Percentiles rank a stretch among this genome's conserved stretches.
Conservation (phyloP, 176 grass and related monocot genomes). For the Poa annua region DNA sequence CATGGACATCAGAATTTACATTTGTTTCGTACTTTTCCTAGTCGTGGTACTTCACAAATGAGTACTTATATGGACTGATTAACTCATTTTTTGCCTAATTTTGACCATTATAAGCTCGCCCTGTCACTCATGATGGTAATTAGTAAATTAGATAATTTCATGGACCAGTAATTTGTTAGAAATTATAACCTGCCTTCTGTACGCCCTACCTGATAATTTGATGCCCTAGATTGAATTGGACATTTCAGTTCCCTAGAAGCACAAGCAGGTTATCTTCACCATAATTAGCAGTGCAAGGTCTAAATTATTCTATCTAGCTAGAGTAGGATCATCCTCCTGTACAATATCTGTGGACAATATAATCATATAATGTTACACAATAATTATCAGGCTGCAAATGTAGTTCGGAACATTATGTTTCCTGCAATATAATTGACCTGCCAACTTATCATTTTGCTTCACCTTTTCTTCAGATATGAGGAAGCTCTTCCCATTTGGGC, state of each 20-base stretch:
- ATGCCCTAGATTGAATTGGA: conserved; percentile 17
- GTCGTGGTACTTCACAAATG: not conserved
- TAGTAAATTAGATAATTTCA: not conserved
- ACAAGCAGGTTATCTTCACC: not conserved
- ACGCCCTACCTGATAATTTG: not conserved
- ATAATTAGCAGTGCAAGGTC: conserved; percentile 25
- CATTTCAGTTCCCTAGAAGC: not conserved
- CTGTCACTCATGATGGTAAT: not conserved
- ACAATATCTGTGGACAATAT: conserved; percentile 3
- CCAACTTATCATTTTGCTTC: conserved; percentile 12
- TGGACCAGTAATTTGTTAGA: not conserved
- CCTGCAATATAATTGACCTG: conserved; percentile 10
- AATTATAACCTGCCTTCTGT: not conserved
- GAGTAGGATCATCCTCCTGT: conserved; percentile 28
- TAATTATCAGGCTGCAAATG: conserved; percentile 9
- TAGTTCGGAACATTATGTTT: conserved; percentile 17
- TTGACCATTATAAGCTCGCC: conserved; percentile 8
- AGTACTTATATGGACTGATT: not conserved
- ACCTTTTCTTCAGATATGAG: conserved; percentile 80
- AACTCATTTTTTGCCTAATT: not conserved
- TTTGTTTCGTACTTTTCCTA: conserved; percentile 21
- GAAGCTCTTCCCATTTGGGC: conserved; percentile 92
- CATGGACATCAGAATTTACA: conserved; percentile 15
- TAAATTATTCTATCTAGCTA: conserved; percentile 11
- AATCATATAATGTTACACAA: conserved; percentile 16